Base-by-base conservation (phyloP, 2,329 filamentous ascomycete species). In the Emericellopsis atlantica region DNA sequence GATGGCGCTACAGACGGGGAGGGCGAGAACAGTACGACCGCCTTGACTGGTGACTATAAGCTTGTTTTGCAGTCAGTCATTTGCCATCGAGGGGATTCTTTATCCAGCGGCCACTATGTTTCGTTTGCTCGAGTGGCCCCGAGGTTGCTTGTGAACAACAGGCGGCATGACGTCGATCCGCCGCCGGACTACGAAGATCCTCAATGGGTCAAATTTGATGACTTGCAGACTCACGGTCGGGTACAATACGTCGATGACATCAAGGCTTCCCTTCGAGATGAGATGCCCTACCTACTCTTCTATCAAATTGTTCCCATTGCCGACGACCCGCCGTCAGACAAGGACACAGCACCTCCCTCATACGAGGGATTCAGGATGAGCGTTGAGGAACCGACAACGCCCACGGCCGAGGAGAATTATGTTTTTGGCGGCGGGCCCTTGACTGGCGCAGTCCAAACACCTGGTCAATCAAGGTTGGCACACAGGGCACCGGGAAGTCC, bases 271-370 rank as follows among this genome's bases (percentile, higher is more conserved):
- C 64, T 96, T 39, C 81, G 77, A 49, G 74, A 82, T n/a, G 89
- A 95, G 57, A 93, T 87, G 57, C 90, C 92, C 0, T 96, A 96
- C 56, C 72, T 96, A 6, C 68, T 98, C 0, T 96, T 96, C 59
- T 98, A 95, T 54, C 90, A 95, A 58, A 85, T 96, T 33, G 75
- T 93, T 24, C 89, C 90, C 0, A 87, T 93, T 52, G 76, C 86
- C 24, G 84, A 89, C 42, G 73, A 82, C 7, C 65, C 68, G 1
- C 61, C 65, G 11, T 64, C 65, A 0, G 67, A 70, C 6, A 61
- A 61, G 36, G 67, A 62, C 2, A 64, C 67, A 26, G 67, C 69
- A 29, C 77, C 76, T 4, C 77, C 77, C 2, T 75, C 76, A 2
- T 81, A 81, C 48, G 64, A 69, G 37, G 70, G 74, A 40, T 67